Evolutionary conservation across 352 stramenopile genomes (phyloP), one percentile per base, ranked within the genome.

Genomic region (Phytophthora tubulina): DNA sequence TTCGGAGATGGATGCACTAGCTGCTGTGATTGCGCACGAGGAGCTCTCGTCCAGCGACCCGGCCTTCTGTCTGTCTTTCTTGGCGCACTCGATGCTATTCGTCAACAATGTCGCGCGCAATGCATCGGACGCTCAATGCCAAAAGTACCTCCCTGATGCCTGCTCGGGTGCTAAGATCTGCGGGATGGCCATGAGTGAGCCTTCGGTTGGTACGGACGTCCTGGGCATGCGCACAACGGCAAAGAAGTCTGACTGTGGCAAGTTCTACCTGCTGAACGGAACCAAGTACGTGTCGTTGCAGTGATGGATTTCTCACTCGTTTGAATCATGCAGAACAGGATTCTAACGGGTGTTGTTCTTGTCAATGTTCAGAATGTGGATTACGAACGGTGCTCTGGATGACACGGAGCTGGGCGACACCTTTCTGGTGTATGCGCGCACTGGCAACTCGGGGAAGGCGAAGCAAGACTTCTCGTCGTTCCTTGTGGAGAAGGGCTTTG

Each of bases 171-270:
- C 82, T 10, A 94, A 93, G 63, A 99, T 99, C 74, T 98, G 98
- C 61, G 98, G 98, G 36, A 99, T 99, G 97, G 96, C 94, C 56
- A 99, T 99, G 97, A 98, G 90, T 75, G 98, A 99, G 84, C 98
- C 98, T 31, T 97, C 95, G 33, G 96, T 97, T 45, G 98, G 98
- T 45, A 98, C 93, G 2, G 93, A 98, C 63, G 90, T 97, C 33
- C 79, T 99, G 39, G 96, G 96, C 39, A 99, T 99, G 97, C 91
- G 82, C 58, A 99, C 98, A 3, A 98, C 86, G 21, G 97, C 97
- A 14, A 94, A 85, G 45, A 91, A 93, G 65, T 88, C 86, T 39
- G 81, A 91, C 48, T 92, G 84, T 55, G 89, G 89, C 66, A 89
- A 97, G 72, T 93, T 91, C 42, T 99, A 98, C 76, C 75, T 98